phyloP scores from a whole-genome alignment of 140 eudicot species.

The Ambrosia hybrid region DNA sequence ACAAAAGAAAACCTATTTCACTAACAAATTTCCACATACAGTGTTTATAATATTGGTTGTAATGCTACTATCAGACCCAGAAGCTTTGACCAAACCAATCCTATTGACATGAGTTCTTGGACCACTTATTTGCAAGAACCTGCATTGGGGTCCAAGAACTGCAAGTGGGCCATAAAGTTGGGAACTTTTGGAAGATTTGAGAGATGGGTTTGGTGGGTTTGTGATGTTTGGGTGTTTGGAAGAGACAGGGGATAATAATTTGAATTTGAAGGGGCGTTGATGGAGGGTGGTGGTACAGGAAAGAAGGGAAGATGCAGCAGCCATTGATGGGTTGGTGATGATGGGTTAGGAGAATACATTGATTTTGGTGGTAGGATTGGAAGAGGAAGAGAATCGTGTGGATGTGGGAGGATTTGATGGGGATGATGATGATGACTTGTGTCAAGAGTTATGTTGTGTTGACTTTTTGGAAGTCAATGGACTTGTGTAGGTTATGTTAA shows the following conservation, averaged over 20 bases:
- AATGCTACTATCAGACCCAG: conserved; percentile 38
- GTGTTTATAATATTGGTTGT: conserved; percentile 43
- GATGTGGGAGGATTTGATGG: conserved; percentile 46
- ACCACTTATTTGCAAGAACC: conserved; percentile 29
- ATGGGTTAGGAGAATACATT: conserved; percentile 15
- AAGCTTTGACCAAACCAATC: conserved; percentile 36
- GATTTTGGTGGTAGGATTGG: conserved; percentile 33
- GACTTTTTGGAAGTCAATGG: no score
- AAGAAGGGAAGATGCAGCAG: conserved; percentile 25
- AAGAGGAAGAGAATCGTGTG: conserved; percentile 50
- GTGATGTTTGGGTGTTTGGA: conserved; percentile 15
- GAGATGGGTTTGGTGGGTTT: conserved; percentile 22
- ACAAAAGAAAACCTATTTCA: no score
- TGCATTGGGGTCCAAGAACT: conserved; percentile 27
- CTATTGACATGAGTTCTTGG: conserved; percentile 27
- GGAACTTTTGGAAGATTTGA: conserved; percentile 23
- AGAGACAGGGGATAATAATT: conserved; percentile 18
- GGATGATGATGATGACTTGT: conserved; percentile 23
- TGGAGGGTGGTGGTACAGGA: conserved; percentile 28
- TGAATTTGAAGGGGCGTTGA: conserved; percentile 23
- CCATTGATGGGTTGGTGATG: not conserved
- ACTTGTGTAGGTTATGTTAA: no score
- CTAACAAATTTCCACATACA: conserved; percentile 23
- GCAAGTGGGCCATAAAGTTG: conserved; percentile 20
- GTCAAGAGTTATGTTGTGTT: no score